phyloP scores from a whole-genome alignment of 495 filamentous ascomycete species.

The Neurospora sublineolata region DNA sequence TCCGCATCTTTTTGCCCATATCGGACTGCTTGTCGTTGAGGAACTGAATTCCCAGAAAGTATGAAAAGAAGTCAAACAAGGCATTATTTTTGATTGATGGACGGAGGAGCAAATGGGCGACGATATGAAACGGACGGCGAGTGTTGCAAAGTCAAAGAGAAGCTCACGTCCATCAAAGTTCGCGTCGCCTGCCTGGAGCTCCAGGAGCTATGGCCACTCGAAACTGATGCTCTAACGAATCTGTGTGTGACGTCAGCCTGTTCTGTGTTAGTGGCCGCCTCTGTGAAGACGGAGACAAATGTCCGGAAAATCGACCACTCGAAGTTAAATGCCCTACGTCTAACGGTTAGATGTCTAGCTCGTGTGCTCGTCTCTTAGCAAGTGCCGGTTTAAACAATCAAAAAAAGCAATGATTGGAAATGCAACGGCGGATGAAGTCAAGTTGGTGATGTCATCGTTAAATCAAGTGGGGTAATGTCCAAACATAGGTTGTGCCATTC shows the following conservation, averaged over 20 bases:
- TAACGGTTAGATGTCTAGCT: too few species aligned
- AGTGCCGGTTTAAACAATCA: not conserved
- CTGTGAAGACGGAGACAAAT: not conserved
- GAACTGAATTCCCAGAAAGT: not conserved
- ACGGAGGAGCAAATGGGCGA: not conserved
- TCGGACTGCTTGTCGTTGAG: not conserved
- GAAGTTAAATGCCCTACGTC: too few species aligned
- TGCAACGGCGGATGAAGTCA: not conserved
- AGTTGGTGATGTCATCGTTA: too few species aligned
- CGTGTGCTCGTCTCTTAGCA: not conserved
- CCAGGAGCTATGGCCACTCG: too few species aligned
- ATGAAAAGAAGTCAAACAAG: not conserved
- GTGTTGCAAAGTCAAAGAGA: not conserved
- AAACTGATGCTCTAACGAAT: not conserved
- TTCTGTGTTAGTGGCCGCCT: not conserved
- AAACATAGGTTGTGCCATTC: not conserved
- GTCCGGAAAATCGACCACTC: not conserved
- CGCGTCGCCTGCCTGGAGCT: too few species aligned
- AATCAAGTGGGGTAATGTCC: too few species aligned
- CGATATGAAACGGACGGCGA: not conserved
- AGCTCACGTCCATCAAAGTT: not conserved
- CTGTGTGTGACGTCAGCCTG: not conserved
- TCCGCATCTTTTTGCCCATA: not conserved
- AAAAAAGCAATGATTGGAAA: not conserved
- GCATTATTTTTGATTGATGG: not conserved